phyloP scores from a whole-genome alignment of 75 land plant species.

The Selaginella tamariscina region DNA sequence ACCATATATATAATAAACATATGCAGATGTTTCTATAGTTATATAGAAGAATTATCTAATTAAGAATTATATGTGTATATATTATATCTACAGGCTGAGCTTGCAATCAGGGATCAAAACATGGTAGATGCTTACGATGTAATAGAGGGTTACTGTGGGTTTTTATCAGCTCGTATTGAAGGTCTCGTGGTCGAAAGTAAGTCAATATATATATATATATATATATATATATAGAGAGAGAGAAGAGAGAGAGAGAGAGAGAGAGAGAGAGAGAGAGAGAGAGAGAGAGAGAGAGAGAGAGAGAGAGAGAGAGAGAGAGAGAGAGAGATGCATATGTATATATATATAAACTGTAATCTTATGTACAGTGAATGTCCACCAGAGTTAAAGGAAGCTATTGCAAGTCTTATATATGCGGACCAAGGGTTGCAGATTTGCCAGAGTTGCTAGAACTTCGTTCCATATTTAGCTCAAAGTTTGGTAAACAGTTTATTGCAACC shows the following conservation, averaged over 20 bases:
- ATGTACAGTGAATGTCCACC: background rate
- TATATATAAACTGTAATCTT: background rate
- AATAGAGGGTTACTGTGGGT: background rate
- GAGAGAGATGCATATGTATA: background rate
- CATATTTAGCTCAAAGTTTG: background rate
- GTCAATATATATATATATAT: background rate
- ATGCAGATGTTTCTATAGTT: too few species aligned
- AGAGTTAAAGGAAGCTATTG: background rate
- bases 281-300: too few species aligned
- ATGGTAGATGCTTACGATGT: background rate
- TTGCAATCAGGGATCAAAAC: background rate
- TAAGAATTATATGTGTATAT: too few species aligned
- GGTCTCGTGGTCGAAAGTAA: background rate
- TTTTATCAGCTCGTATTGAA: background rate
- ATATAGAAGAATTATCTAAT: too few species aligned
- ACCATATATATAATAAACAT: too few species aligned
- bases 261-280: too few species aligned
- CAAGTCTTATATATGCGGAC: background rate
- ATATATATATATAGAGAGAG: too few species aligned
- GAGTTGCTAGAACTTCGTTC: background rate
- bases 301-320: too few species aligned
- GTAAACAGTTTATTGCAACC: background rate
- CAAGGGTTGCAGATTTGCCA: background rate
- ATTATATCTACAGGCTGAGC: background rate
- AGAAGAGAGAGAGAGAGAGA: too few species aligned